Evolutionary conservation across 2,329 filamentous ascomycete genomes (phyloP).

Genomic region (Fulvia fulva): DNA sequence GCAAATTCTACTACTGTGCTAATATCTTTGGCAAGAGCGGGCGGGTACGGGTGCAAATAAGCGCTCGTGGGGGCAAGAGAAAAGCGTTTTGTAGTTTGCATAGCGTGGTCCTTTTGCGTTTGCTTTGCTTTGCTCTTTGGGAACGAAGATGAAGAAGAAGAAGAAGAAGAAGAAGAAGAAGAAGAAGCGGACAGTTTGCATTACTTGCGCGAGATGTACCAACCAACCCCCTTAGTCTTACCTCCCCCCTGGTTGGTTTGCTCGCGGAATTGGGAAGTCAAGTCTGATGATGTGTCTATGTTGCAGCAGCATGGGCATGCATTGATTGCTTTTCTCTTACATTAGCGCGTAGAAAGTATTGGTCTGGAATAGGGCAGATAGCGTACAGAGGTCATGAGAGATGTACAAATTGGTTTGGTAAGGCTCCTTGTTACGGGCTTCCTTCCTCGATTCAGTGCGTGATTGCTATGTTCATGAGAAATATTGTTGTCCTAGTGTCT

Average conservation of each 20-base stretch:
- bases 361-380: not conserved
- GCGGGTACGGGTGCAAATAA: not conserved
- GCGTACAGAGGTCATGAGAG: not conserved
- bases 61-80: not conserved
- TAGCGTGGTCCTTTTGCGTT: not conserved
- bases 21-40: not conserved
- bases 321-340: not conserved
- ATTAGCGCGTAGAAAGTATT: not conserved
- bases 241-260: too few relatives aligned
- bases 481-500: not conserved
- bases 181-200: too few relatives aligned
- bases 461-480: too few relatives aligned
- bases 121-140: not conserved
- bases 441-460: not conserved
- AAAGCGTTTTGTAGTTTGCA: conserved; percentile 1
- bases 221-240: too few relatives aligned
- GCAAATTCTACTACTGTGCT: not conserved
- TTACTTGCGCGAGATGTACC: too few relatives aligned
- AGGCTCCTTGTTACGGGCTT: not conserved
- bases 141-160: too few relatives aligned
- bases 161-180: too few relatives aligned
- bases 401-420: not conserved
- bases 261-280: too few relatives aligned
- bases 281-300: not conserved
- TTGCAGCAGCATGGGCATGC: not conserved